Evolutionary conservation across 1,139 yeast genomes (phyloP).

Genomic region (Geotrichum restrictum): DNA sequence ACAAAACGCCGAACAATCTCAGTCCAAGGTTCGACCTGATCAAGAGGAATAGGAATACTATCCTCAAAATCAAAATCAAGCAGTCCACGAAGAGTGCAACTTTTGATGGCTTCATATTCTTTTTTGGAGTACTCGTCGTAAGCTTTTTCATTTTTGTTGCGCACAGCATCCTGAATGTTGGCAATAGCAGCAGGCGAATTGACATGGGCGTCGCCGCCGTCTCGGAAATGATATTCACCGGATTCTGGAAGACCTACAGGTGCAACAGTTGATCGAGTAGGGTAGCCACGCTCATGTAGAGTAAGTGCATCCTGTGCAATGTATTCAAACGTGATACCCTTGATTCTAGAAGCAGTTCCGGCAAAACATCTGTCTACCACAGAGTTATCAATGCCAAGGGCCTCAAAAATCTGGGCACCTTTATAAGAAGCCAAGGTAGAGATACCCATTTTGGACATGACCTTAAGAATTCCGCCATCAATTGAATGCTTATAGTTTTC

Average conservation of each 20-base stretch:
- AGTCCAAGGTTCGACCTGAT: constrained; percentile 99
- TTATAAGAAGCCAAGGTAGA: constrained; percentile 95
- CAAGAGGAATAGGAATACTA: constrained; percentile 77
- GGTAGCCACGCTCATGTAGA: constrained; percentile 88
- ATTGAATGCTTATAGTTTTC: constrained; percentile 75
- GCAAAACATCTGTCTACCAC: constrained; percentile 94
- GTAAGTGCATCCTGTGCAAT: constrained; percentile 96
- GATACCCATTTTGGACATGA: constrained; percentile 99
- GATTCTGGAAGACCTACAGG: constrained; percentile 83
- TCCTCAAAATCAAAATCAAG: constrained; percentile 79
- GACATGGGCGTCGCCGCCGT: constrained; percentile 93
- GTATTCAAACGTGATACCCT: constrained; percentile 91
- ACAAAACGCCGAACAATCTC: constrained; percentile 95
- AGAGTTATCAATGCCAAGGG: constrained; percentile 89
- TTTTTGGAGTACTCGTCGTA: constrained; percentile 84
- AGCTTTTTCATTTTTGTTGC: constrained; percentile 90
- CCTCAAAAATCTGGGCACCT: constrained; percentile 98
- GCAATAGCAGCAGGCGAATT: constrained; percentile 95
- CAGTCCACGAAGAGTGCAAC: constrained; percentile 89
- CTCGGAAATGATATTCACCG: constrained; percentile 98
- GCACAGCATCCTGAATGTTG: constrained; percentile 90
- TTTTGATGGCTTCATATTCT: constrained; percentile 85
- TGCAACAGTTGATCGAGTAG: constrained; percentile 65
- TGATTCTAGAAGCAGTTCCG: constrained; percentile 95
- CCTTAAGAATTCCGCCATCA: constrained; percentile 89